These are phyloP conservation scores for Artomyces pyxidatus DNA, from an alignment of 768 basidiomycete species.

Conservation along the genomic window DNA sequence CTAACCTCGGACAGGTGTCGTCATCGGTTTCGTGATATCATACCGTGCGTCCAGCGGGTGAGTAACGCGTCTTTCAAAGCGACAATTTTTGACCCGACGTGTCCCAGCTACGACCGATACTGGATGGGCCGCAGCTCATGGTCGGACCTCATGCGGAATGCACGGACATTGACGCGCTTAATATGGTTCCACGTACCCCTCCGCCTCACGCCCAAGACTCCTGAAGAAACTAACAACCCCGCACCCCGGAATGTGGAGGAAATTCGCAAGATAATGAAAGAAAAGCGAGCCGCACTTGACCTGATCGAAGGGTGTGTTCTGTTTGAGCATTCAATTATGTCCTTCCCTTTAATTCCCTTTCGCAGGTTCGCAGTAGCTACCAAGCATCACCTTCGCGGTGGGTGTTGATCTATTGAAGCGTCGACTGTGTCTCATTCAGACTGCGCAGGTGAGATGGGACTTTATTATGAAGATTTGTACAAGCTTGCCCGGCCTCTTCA, in stretches of 20 bases:
- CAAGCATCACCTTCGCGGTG: conserved; percentile 57
- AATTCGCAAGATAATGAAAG: conserved; percentile 43
- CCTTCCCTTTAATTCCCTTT: neutral
- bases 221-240: conserved; percentile 25
- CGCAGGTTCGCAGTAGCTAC: conserved; percentile 45
- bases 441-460: conserved; percentile 42
- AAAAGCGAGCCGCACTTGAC: conserved; percentile 54
- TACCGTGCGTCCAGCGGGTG: conserved; percentile 56
- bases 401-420: neutral
- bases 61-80: conserved; percentile 12
- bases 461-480: conserved; percentile 57
- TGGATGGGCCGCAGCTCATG: conserved; percentile 48
- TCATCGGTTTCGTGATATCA: conserved; percentile 48
- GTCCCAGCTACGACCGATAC: conserved; percentile 50
- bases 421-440: neutral
- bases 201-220: conserved; percentile 32
- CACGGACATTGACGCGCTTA: conserved; percentile 41
- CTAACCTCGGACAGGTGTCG: conserved; percentile 38
- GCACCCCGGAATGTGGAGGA: conserved; percentile 33
- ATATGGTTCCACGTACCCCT: conserved; percentile 59
- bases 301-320: conserved; percentile 44
- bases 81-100: neutral
- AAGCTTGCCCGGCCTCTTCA: conserved; percentile 49
- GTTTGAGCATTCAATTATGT: neutral
- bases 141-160: conserved; percentile 47